Evolutionary conservation across 1,284 basidiomycete species (phyloP).

Genomic region (Cryptococcus sp.): DNA sequence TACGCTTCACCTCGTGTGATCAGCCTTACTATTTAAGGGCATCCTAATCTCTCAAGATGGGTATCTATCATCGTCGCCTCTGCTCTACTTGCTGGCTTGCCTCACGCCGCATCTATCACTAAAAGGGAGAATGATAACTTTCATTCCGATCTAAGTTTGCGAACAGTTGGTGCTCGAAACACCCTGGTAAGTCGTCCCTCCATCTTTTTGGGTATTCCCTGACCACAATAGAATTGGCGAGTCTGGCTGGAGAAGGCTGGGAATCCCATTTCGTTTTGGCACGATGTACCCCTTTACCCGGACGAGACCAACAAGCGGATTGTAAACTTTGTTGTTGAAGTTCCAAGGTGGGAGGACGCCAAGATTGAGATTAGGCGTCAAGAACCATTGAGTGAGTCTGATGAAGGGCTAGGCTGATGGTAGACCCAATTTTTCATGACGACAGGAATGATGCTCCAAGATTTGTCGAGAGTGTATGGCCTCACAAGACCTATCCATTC

Average conservation of each 20-base stretch:
- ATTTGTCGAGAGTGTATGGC: conserved; percentile 14
- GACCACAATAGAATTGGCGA: background rate
- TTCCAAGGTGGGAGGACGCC: conserved; percentile 12
- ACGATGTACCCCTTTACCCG: conserved; percentile 15
- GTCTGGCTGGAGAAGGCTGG: conserved; percentile 14
- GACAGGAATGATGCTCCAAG: conserved; percentile 11
- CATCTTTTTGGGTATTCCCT: background rate
- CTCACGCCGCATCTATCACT: background rate
- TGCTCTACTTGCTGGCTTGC: background rate
- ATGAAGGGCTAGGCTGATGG: background rate
- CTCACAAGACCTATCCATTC: conserved; percentile 12
- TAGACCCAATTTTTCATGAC: conserved; percentile 15
- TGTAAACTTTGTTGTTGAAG: conserved; percentile 23
- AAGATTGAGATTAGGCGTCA: conserved; percentile 13
- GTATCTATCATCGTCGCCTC: background rate
- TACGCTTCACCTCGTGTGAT: too few relatives aligned
- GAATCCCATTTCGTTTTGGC: conserved; percentile 14
- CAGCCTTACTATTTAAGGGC: too few relatives aligned
- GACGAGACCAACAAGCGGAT: conserved; percentile 18
- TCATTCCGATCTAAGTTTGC: background rate
- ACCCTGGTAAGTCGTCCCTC: background rate
- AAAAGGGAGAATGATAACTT: background rate
- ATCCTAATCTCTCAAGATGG: too few relatives aligned
- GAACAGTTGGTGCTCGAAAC: background rate
- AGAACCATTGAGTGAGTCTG: conserved; percentile 11